phyloP scores from a whole-genome alignment of 495 filamentous ascomycete species.

The Trichoderma reesei region DNA sequence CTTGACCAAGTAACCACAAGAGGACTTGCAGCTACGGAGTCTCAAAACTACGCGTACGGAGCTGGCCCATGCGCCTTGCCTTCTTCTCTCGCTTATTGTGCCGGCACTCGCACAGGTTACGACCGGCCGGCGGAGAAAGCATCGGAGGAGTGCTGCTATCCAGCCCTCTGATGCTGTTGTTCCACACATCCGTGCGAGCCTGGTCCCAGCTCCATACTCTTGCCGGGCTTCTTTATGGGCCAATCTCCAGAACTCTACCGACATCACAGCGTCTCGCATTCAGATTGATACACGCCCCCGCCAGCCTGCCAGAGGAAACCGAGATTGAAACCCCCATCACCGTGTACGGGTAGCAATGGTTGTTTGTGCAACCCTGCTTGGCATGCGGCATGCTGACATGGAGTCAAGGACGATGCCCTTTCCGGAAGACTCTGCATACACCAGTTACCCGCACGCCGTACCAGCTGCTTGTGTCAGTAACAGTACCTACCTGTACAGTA shows the following conservation, averaged over 20 bases:
- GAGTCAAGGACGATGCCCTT: neutral
- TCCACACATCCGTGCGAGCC: neutral
- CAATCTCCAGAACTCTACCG: neutral
- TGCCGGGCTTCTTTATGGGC: neutral
- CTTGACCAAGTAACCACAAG: neutral
- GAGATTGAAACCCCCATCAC: neutral
- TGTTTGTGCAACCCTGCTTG: neutral
- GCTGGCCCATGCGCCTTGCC: neutral
- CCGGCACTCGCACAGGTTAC: neutral
- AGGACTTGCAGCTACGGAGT: neutral
- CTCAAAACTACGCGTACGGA: neutral
- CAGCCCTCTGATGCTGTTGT: too few relatives aligned
- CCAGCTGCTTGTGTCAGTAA: neutral
- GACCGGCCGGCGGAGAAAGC: neutral
- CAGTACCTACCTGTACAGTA: neutral
- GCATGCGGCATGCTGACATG: slow-evolving; percentile 5
- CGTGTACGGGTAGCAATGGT: neutral
- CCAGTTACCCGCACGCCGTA: neutral
- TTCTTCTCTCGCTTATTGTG: neutral
- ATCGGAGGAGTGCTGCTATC: slow-evolving; percentile 2
- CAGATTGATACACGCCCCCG: neutral
- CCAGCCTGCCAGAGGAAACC: neutral
- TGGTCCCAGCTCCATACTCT: neutral
- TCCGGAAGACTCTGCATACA: neutral
- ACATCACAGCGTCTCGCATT: neutral